Base-by-base conservation (phyloP, 1,284 basidiomycete species). In the Vanrija sp. region DNA sequence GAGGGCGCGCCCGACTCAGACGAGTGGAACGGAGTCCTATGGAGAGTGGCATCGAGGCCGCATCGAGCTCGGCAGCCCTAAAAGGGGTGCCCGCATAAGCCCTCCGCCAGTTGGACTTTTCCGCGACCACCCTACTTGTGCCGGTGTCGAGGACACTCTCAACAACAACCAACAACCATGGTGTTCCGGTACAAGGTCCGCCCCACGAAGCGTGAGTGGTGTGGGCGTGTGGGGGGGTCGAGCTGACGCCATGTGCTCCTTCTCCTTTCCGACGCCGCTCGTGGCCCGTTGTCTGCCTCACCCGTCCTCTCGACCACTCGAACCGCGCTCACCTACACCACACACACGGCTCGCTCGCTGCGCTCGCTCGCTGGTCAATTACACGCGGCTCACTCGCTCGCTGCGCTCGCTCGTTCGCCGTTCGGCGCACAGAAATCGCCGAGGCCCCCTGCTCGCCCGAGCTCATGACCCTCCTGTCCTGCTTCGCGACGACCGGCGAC, bases 401-500 rank as follows among this genome's bases (percentile, higher is more conserved):
- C 36, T 18, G 12, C 36, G 15, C n/a, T 37, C 36, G 12, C 36
- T 4, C 5, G n/a, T 15, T 37, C n/a, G 36, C 24, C n/a, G n/a
- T 31, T 22, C 9, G 3, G 15, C 25, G 37, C 6, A 38, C 65
- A 85, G 84, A 78, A 62, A 70, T 69, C 20, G 75, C 80, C 44
- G 77, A 80, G 42, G 83, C 82, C 45, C 80, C 87, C 57, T 92
- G 90, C 71, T 84, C 84, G 15, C 77, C 83, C 23, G 86, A 93
- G 73, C 81, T 96, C 54, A 81, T 85, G 12, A 78, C 84, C 48
- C 88, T 97, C 85, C 83, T 97, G 37, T 84, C 85, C 44, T 97
- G 93, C 77, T 95, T 90, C 89, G 89, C 92, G n/a, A 85, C 87
- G 16, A 82, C 84, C 3, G 79, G 80, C 27, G 91, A 96, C 72